A percentile compares a stretch with the other conserved stretches of the same genome.
Conservation (phyloP, 768 basidiomycete species). For the Amanita exitialis region DNA sequence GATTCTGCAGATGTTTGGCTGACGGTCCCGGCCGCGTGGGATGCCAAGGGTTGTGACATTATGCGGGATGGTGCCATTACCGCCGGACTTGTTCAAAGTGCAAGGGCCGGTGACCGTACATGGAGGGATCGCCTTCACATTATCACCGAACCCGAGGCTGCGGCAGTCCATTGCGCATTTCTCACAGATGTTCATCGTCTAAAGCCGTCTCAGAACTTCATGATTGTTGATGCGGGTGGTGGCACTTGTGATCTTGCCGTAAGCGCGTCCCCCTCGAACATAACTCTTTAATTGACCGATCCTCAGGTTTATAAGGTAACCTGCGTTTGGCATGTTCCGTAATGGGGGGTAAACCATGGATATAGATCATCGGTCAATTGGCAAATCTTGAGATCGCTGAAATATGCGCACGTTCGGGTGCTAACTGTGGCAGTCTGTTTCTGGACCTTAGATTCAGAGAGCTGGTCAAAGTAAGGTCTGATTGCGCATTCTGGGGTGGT, state of each 20-base stretch:
- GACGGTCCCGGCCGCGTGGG: slow-evolving; percentile 89
- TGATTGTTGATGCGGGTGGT: slow-evolving; percentile 89
- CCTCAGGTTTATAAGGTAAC: slow-evolving; percentile 6
- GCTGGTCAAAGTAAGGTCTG: slow-evolving; percentile 45
- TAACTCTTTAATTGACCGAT: not conserved
- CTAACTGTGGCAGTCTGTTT: slow-evolving; percentile 82
- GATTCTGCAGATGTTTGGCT: slow-evolving; percentile 80
- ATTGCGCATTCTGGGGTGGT: not conserved
- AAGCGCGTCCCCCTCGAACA: slow-evolving; percentile 19
- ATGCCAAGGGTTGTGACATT: slow-evolving; percentile 73
- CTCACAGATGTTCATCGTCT: slow-evolving; percentile 74
- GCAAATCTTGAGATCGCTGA: slow-evolving; percentile 85
- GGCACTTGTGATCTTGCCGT: slow-evolving; percentile 60
- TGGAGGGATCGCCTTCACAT: slow-evolving; percentile 81
- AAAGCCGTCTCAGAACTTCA: slow-evolving; percentile 74
- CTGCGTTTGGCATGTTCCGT: not conserved
- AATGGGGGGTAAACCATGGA: slow-evolving; percentile 13
- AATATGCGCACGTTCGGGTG: slow-evolving; percentile 79
- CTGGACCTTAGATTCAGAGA: slow-evolving; percentile 81
- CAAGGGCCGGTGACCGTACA: slow-evolving; percentile 54
- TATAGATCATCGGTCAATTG: slow-evolving; percentile 67
- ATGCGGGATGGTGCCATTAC: slow-evolving; percentile 81
- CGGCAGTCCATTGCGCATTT: slow-evolving; percentile 84
- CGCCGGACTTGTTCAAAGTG: slow-evolving; percentile 69
- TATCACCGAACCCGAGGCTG: slow-evolving; percentile 79